These are phyloP conservation scores for Aethionema arabicum DNA, from an alignment of 345 rosid species.

Conservation along the genomic window DNA sequence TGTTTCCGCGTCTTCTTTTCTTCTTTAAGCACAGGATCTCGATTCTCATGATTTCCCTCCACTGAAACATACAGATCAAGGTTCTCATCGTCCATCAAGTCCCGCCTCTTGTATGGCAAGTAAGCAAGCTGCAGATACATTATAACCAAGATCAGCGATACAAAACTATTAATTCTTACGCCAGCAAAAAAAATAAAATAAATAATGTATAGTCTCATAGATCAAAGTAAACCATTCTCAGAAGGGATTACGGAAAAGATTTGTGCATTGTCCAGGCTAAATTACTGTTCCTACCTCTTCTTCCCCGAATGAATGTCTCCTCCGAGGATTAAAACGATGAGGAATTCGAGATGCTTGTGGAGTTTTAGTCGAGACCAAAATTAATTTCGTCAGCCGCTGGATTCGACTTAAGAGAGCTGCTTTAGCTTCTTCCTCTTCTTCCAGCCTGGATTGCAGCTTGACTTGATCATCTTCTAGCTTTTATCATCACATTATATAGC, in stretches of 20 bases:
- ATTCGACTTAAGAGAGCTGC: conserved; percentile 94
- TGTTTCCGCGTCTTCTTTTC: conserved; percentile 86
- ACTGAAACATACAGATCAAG: conserved; percentile 71
- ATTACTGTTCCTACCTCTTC: conserved; percentile 71
- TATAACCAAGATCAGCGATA: conserved; percentile 34
- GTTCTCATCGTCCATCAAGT: conserved; percentile 91
- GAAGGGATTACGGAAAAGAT: conserved; percentile 12
- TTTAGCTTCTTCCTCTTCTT: conserved; percentile 99
- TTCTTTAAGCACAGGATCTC: conserved; percentile 59
- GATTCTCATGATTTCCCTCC: conserved; percentile 64
- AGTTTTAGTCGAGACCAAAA: conserved; percentile 88
- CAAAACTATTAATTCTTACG: conserved; percentile 10
- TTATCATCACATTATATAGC: conserved; percentile 39
- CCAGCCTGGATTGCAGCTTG: conserved; percentile 90
- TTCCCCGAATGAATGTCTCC: conserved; percentile 99
- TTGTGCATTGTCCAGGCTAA: conserved; percentile 5
- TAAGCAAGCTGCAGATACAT: conserved; percentile 77
- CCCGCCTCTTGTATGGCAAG: conserved; percentile 93
- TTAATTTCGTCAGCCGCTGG: conserved; percentile 88
- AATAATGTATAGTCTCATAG: neutral
- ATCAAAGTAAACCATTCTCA: conserved; percentile 26
- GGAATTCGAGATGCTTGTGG: conserved; percentile 74
- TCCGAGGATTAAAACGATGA: conserved; percentile 69
- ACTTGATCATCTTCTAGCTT: conserved; percentile 98
- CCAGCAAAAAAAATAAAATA: neutral